A percentile compares a stretch with the other conserved stretches of the same genome.
Evolutionary conservation across 2,329 filamentous ascomycete species (phyloP).

Genomic region (Trichoderma afroharzianum): DNA sequence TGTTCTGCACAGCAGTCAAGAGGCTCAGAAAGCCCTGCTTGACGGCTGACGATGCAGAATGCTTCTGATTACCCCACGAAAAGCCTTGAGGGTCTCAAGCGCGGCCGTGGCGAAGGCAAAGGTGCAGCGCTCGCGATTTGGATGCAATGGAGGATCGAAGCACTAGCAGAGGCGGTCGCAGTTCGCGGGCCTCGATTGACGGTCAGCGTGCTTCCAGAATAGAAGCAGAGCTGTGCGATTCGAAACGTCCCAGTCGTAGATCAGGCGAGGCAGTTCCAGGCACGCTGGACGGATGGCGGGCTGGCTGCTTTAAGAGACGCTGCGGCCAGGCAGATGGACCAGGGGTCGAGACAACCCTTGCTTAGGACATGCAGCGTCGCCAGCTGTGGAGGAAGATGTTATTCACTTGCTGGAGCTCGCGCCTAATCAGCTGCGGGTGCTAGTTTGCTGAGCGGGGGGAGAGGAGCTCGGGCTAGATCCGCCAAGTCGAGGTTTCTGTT

Average conservation of each 20-base stretch:
- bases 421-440: constrained; percentile 1
- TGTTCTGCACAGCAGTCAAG: not conserved
- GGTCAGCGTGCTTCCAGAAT: constrained; percentile 25
- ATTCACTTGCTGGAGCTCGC: constrained; percentile 6
- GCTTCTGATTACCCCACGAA: constrained; percentile 24
- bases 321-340: constrained; percentile 18
- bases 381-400: not conserved
- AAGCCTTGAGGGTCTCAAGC: constrained; percentile 4
- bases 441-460: not conserved
- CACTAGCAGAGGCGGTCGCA: constrained; percentile 22
- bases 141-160: constrained; percentile 6
- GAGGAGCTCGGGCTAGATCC: constrained; percentile 2
- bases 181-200: constrained; percentile 20
- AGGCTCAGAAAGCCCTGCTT: constrained; percentile 17
- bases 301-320: constrained; percentile 31
- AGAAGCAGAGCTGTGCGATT: constrained; percentile 22
- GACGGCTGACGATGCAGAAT: constrained; percentile 21
- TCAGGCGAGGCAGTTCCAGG: constrained; percentile 12
- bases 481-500: not conserved
- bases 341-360: constrained; percentile 13
- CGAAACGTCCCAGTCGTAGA: constrained; percentile 19
- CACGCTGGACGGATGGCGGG: constrained; percentile 15
- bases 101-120: constrained; percentile 17
- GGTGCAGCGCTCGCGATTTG: constrained; percentile 2
- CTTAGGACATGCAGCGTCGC: constrained; percentile 7